Percentiles rank a stretch among this genome's conserved stretches.
These are phyloP conservation scores for Paracamarosporium sp. DNA, from an alignment of 2,329 filamentous ascomycete genomes.

Conservation along the genomic window DNA sequence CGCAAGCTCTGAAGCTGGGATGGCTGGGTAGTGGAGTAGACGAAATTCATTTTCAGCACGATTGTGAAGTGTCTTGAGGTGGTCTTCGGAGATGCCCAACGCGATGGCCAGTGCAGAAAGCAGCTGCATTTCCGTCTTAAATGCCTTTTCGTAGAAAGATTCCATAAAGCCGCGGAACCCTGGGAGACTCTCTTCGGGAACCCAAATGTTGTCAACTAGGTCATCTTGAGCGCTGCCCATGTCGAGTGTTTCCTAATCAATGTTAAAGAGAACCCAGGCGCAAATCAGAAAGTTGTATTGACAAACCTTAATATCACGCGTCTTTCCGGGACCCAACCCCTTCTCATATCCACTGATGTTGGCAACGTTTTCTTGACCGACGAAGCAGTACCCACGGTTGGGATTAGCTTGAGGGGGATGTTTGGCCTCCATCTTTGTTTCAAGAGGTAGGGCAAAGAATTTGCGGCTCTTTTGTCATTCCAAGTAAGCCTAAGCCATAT, in stretches of 20 bases:
- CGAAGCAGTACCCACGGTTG: conserved; percentile 14
- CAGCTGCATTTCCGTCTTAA: conserved; percentile 8
- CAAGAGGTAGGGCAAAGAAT: conserved; percentile 16
- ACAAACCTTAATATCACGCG: conserved; percentile 10
- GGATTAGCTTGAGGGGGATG: conserved; percentile 10
- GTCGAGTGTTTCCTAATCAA: conserved; percentile 14
- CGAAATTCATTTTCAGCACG: conserved; percentile 19
- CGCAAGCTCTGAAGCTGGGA: conserved; percentile 5
- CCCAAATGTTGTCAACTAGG: conserved; percentile 6
- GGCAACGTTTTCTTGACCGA: conserved; percentile 7
- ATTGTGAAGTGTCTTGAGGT: background rate
- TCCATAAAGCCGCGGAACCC: conserved; percentile 24
- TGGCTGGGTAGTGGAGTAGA: conserved; percentile 22
- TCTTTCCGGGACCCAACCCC: background rate
- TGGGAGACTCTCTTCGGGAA: conserved; percentile 7
- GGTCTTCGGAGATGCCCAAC: background rate
- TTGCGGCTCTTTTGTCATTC: conserved; percentile 8
- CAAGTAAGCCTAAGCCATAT: background rate
- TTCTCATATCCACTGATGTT: conserved; percentile 5
- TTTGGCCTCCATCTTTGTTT: conserved; percentile 3
- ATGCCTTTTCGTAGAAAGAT: conserved; percentile 8
- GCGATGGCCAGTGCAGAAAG: conserved; percentile 18
- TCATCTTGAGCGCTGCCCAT: background rate
- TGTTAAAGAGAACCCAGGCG: background rate
- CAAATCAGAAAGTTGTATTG: background rate